Percentiles rank a stretch among this genome's conserved stretches.
These are phyloP conservation scores for Penicillium sp. DNA, from an alignment of 2,329 filamentous ascomycete genomes.

Conservation along the genomic window DNA sequence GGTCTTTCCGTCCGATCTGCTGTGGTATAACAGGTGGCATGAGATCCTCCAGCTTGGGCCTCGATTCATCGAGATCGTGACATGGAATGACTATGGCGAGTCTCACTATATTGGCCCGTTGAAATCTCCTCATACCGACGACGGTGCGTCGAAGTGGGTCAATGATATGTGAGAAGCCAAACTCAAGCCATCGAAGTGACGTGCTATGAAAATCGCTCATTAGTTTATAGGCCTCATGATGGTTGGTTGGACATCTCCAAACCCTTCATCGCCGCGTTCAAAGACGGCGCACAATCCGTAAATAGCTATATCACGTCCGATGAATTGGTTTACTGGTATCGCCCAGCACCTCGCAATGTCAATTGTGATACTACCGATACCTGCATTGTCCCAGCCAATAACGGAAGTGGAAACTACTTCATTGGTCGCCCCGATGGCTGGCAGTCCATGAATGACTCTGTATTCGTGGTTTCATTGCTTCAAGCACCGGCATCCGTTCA, in stretches of 20 bases:
- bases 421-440: conserved; percentile 52
- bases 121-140: conserved; percentile 39
- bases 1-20: conserved; percentile 59
- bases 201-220: background rate
- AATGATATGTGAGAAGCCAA: conserved; percentile 46
- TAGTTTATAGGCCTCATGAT: conserved; percentile 49
- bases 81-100: conserved; percentile 63
- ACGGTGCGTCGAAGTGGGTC: conserved; percentile 48
- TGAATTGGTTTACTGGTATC: conserved; percentile 56
- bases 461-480: conserved; percentile 54
- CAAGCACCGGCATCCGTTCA: conserved; percentile 46
- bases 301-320: conserved; percentile 47
- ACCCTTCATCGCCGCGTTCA: conserved; percentile 55
- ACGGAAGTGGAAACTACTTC: conserved; percentile 53
- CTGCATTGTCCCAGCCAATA: conserved; percentile 47
- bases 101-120: conserved; percentile 58
- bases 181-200: background rate
- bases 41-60: conserved; percentile 52
- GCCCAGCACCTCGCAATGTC: conserved; percentile 48
- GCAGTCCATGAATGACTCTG: conserved; percentile 50
- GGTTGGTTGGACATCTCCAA: conserved; percentile 55
- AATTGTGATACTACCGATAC: conserved; percentile 55
- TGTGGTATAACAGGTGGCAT: conserved; percentile 61
- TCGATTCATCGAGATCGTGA: conserved; percentile 55
- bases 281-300: conserved; percentile 43